Base-by-base conservation (phyloP, 352 stramenopile species). In the Globisporangium canariense region DNA sequence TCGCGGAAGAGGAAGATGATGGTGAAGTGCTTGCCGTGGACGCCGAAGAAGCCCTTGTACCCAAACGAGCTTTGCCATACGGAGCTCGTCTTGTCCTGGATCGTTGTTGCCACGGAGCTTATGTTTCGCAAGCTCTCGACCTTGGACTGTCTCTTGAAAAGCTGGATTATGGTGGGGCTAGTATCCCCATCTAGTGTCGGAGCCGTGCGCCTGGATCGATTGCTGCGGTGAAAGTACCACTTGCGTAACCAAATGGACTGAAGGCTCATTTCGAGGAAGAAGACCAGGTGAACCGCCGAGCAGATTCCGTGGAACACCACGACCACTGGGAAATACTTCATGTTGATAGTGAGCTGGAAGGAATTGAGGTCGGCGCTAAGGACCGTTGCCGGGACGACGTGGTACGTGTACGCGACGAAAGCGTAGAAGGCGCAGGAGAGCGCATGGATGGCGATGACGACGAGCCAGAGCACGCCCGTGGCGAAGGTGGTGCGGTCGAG, bases 261-360 rank as follows among this genome's bases (percentile, higher is more conserved):
- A 3, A 50, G 43, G 47, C 67, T 3, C 56, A 77, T 67, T 25
- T 46, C 47, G 36, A 57, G 7, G 1, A 72, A 54, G 47, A 57
- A 62, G n/a, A 49, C 9, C 4, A 65, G 0, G 49, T 77, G 70
- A 3, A 65, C 8, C 1, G 53, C n/a, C 1, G 58, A 60, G 28
- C 34, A 68, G n/a, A 66, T 34, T 14, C 43, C 40, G 49, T 74
- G 64, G 20, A 65, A 67, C 2, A 30, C 57, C 1, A 51, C 61
- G 14, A 67, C 60, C 9, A 61, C 14, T 7, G 64, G 58, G 20
- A 67, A 74, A 60, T 72, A 60, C 7, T 30, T 65, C 51, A 65
- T 65, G 43, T 71, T 46, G 45, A 74, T 70, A 6, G 61, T 63
- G 8, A 77, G 50, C 22, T 64, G 16, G 28, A 58, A 64, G 18